Base-by-base conservation (phyloP, 164 flowering plant genomes). In the Akebia trifoliata region DNA sequence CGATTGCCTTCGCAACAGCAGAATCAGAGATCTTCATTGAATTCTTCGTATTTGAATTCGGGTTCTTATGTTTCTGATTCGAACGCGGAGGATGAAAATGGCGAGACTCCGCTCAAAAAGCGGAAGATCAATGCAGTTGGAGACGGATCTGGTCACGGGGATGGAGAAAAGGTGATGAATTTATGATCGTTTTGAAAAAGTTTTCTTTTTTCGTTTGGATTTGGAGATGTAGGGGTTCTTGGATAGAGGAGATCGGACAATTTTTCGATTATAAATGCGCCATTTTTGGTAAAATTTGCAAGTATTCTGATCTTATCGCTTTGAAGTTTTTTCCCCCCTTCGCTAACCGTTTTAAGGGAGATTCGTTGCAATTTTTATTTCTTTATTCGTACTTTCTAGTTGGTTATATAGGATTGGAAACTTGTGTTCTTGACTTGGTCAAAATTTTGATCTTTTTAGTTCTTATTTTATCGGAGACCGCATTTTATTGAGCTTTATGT, bases 61-160 rank as follows among this genome's bases (percentile, higher is more conserved):
- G 62, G 38, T 17, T 26, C 51, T 20, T 50, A 42, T 15, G 69
- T 22, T 29, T 66, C 61, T 18, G 84, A 74, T 20, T 68, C 79
- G 42, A 66, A 71, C n/a, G 73, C 62, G 1, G 79, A 75, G 30
- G 76, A 73, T 4, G 63, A 64, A 8, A 44, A 59, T 12, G 68
- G 22, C 25, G 74, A 58, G 40, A 56, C 51, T 21, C 67, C 65
- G 8, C 56, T 45, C 11, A 73, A 60, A 73, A 85, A 77, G 75
- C 57, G 79, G 29, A 78, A 71, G 61, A 78, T 77, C 75, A 69
- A 73, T 58, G 78, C 82, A 24, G 61, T 72, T 39, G 58, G 61
- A 2, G 76, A 63, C 15, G 80, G 79, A 74, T 77, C 81, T 58
- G 69, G 57, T 17, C 32, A 22, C 6, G 61, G n/a, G 0, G 59